Evolutionary conservation across 1,284 basidiomycete species (phyloP), one percentile per base, ranked within the genome.

Genomic region (Naganishia liquefaciens): DNA sequence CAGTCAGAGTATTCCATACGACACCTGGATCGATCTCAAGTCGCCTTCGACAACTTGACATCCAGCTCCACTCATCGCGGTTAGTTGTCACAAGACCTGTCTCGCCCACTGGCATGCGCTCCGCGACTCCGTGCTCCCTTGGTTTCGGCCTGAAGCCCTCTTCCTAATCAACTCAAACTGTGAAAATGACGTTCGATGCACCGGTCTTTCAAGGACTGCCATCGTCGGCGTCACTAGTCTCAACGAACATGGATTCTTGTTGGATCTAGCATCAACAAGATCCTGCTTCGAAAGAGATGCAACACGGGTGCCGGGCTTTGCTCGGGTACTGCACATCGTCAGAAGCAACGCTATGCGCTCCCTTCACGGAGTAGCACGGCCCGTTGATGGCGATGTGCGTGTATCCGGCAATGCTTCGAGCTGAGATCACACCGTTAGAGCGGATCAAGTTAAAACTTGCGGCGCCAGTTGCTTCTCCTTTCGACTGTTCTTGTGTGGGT

Each of bases 351-450:
- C 54, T 6, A 39, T 28, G 5, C n/a, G 37, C 51, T 40, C 46
- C 28, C 27, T 37, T 23, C 65, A 54, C 52, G 40, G 23, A 46
- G 33, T 37, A 37, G 33, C 13, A 37, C 10, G 13, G 33, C 33
- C 27, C 47, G 55, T 25, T 15, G 27, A 37, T 25, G 44, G 37
- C 57, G 46, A 50, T 15, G 28, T 60, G 46, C 46, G 39, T 50
- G 57, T 60, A 60, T 50, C 39, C 57, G 57, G 21, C 57, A 60
- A 49, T 60, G 63, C 44, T 27, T 61, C 30, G 74, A 72, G 78
- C 79, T 80, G 79, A 79, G 79, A 80, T 80, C 71, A 80, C 75
- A 80, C 79, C 79, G 79, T 79, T 72, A 50, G 69, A 80, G 78
- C 77, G 76, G 79, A 80, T 68, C 78, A 78, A 77, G 78, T 74